Percentiles rank a stretch among this genome's conserved stretches.
Evolutionary conservation across 192 early-diverging fungal genomes (phyloP).

Genomic region (Backusella liffmaniae): DNA sequence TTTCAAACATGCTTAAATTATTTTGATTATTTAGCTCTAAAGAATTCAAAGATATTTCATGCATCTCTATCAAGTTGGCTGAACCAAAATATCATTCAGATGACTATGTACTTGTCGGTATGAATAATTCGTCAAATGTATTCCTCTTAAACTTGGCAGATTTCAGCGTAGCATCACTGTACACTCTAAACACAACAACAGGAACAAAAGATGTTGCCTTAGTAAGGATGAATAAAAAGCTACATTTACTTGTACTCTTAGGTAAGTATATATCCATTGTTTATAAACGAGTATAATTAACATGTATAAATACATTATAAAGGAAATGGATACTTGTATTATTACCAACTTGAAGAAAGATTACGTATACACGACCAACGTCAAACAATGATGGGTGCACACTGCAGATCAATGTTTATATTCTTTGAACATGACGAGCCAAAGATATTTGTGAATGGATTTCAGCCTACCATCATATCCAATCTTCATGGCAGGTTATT

Average conservation of each 20-base stretch:
- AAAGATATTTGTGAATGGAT: slow-evolving; percentile 79
- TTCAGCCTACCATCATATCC: slow-evolving; percentile 81
- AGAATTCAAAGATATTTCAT: slow-evolving; percentile 40
- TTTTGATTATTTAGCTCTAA: not conserved
- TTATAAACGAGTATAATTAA: too few species aligned
- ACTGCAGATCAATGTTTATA: slow-evolving; percentile 62
- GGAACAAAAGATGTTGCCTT: slow-evolving; percentile 72
- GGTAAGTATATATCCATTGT: slow-evolving; percentile 35
- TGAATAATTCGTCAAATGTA: not conserved
- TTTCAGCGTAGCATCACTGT: slow-evolving; percentile 27
- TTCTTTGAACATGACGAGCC: slow-evolving; percentile 42
- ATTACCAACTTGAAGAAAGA: slow-evolving; percentile 51
- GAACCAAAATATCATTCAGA: slow-evolving; percentile 47
- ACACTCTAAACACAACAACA: slow-evolving; percentile 47
- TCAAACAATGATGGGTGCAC: slow-evolving; percentile 72
- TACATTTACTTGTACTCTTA: slow-evolving; percentile 72
- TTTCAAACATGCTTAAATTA: not conserved
- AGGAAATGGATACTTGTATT: slow-evolving; percentile 80
- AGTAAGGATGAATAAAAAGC: slow-evolving; percentile 57
- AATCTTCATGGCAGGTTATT: slow-evolving; percentile 64
- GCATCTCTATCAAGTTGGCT: slow-evolving; percentile 36
- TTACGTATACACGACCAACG: slow-evolving; percentile 16
- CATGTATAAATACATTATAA: too few species aligned
- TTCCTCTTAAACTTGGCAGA: not conserved
- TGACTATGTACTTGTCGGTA: slow-evolving; percentile 52